phyloP scores from a whole-genome alignment of 768 basidiomycete species.

The Amanita thiersii region DNA sequence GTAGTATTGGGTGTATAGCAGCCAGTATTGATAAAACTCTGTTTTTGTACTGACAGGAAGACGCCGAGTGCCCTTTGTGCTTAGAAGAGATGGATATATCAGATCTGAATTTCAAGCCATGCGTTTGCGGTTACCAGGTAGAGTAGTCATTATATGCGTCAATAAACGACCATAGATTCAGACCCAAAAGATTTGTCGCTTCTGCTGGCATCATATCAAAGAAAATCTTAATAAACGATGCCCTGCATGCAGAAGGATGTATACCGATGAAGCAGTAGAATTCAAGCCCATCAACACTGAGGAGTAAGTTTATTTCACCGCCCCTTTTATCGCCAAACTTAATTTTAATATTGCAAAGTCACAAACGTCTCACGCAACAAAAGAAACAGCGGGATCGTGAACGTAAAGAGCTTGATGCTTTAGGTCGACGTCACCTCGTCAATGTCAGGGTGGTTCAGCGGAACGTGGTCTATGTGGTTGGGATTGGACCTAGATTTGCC shows the following conservation, averaged over 20 bases:
- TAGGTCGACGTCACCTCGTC: slow-evolving; percentile 78
- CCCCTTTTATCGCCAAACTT: slow-evolving; percentile 12
- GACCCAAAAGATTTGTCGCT: slow-evolving; percentile 96
- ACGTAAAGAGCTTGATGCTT: slow-evolving; percentile 86
- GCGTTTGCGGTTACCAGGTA: slow-evolving; percentile 97
- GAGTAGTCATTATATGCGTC: slow-evolving; percentile 8
- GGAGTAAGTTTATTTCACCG: slow-evolving; percentile 57
- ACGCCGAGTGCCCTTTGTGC: slow-evolving; percentile 96
- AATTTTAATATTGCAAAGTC: slow-evolving; percentile 37
- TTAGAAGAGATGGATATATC: slow-evolving; percentile 98
- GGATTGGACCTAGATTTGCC: slow-evolving; percentile 87
- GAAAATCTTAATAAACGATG: slow-evolving; percentile 93
- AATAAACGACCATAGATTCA: too few relatives aligned
- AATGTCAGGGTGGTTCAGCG: slow-evolving; percentile 97
- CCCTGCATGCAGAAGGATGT: slow-evolving; percentile 90
- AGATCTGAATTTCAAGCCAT: slow-evolving; percentile 98
- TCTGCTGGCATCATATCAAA: slow-evolving; percentile 99
- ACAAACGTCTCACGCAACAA: slow-evolving; percentile 90
- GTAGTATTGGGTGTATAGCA: slow-evolving; percentile 15
- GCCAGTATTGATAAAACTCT: slow-evolving; percentile 10
- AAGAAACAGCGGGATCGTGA: slow-evolving; percentile 94
- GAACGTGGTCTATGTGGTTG: slow-evolving; percentile 93
- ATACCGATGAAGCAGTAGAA: slow-evolving; percentile 88
- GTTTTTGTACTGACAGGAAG: slow-evolving; percentile 54
- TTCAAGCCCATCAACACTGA: slow-evolving; percentile 93